Conservation (phyloP, 139 green algal species). For the Micractinium sp. region DNA sequence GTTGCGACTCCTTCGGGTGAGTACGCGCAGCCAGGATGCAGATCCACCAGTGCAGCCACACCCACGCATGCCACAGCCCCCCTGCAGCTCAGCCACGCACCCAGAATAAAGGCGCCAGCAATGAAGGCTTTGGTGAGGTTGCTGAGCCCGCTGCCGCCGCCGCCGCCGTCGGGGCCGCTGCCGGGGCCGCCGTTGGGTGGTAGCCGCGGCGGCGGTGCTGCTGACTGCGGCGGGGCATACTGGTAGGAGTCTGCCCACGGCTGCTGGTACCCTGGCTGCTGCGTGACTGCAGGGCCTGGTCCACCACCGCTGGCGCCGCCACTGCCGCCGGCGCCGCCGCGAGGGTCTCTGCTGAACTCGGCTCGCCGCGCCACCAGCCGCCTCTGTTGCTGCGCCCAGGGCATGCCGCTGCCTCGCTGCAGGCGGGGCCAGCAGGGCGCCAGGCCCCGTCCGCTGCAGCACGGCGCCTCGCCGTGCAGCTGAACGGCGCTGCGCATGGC, state of each 20-base stretch:
- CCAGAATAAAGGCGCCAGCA: constrained; percentile 88
- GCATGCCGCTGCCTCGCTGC: background rate
- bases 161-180: constrained; percentile 20
- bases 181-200: constrained; percentile 26
- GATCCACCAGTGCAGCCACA: too few species aligned
- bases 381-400: background rate
- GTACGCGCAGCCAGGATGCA: too few species aligned
- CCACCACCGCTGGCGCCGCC: background rate
- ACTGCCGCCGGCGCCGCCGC: background rate
- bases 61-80: too few species aligned
- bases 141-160: constrained; percentile 27
- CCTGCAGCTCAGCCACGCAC: constrained; percentile 68
- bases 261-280: constrained; percentile 10
- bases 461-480: background rate
- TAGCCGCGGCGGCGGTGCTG: constrained; percentile 21
- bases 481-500: background rate
- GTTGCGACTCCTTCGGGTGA: too few species aligned
- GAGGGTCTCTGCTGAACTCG: constrained; percentile 16
- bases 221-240: constrained; percentile 13
- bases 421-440: background rate
- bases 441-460: background rate
- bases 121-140: constrained; percentile 73
- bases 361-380: constrained; percentile 4
- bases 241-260: constrained; percentile 22
- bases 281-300: background rate